Percentiles rank a stretch among this genome's conserved stretches.
Conservation (phyloP, 2,329 filamentous ascomycete genomes). For the Blastomyces parvus region DNA sequence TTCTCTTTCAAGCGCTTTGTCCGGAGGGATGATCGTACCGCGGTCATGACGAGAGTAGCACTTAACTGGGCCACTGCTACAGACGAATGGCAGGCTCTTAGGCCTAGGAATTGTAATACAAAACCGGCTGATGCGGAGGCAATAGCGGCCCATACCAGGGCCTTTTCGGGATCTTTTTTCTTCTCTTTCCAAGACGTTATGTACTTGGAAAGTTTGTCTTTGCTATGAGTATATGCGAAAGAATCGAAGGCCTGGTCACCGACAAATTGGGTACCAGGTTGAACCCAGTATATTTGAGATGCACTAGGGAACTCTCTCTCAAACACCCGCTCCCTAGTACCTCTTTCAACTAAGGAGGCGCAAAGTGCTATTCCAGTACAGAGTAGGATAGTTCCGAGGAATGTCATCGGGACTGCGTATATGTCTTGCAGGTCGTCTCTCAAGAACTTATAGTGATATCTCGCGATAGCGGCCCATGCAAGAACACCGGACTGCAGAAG, state of each 20-base stretch:
- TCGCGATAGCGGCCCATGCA: slow-evolving; percentile 6
- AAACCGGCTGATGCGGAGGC: slow-evolving; percentile 13
- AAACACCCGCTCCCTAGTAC: slow-evolving; percentile 12
- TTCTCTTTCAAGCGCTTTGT: slow-evolving; percentile 6
- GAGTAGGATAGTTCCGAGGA: slow-evolving; percentile 26
- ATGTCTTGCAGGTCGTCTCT: neutral
- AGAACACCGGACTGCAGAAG: slow-evolving; percentile 11
- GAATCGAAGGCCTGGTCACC: slow-evolving; percentile 20
- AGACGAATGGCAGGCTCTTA: slow-evolving; percentile 17
- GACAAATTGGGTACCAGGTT: slow-evolving; percentile 18
- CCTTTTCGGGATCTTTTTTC: neutral
- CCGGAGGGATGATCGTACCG: slow-evolving; percentile 15
- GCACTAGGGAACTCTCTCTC: neutral
- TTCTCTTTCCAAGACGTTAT: slow-evolving; percentile 10
- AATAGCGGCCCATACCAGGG: slow-evolving; percentile 6
- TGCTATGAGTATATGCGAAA: slow-evolving; percentile 12
- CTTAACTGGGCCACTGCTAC: slow-evolving; percentile 18
- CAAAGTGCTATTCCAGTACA: slow-evolving; percentile 19
- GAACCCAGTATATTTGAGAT: slow-evolving; percentile 16
- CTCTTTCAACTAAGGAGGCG: slow-evolving; percentile 15
- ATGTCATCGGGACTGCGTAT: slow-evolving; percentile 25
- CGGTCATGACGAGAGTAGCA: slow-evolving; percentile 17
- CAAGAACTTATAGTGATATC: slow-evolving; percentile 3
- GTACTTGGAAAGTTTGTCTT: neutral
- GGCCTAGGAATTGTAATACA: slow-evolving; percentile 19